Base-by-base conservation (phyloP, 2,329 filamentous ascomycete genomes). In the Tolypocladium amazonense region DNA sequence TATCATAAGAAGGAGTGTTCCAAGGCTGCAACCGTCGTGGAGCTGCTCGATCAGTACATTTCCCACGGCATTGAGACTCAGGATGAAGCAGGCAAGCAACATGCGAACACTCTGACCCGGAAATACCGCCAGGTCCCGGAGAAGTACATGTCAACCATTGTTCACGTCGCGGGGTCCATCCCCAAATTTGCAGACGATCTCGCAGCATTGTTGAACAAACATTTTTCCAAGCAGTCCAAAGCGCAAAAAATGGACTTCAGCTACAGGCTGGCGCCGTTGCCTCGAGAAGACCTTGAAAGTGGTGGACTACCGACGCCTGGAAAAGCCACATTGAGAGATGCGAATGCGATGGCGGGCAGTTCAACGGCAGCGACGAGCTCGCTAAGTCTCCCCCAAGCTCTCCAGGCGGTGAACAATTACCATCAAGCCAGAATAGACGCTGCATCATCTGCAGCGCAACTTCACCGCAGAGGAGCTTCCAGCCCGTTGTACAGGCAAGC, bases 401-500 rank as follows among this genome's bases (percentile, higher is more conserved):
- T 68, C 15, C 64, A 70, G 18, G 65, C 60, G 12, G 68, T 68
- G 18, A 66, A 69, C 37, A 63, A 65, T 18, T 66, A 71, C 41
- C 64, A 68, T 38, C 70, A 70, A 47, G 69, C 71, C 11, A 66
- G 67, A 25, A 68, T 68, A 35, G 69, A 73, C 27, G 72, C 73
- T 54, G 58, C 66, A 37, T 63, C 68, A 8, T 73, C 76, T 0
- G 80, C 79, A 0, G 66, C 73, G 1, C 70, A 75, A 5, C 73
- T 79, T 27, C 74, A 70, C 60, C 76, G 75, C 39, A 76, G 76
- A 20, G 80, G 81, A 27, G 86, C 82, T 65, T 92, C 90, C 0
- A 84, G 91, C 62, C 87, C 81, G 0, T 76, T 93, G 3, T 92
- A 89, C 77, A 83, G 86, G 27, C 88, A 87, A 60, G 92, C 84